Percentiles rank a stretch among this genome's conserved stretches.
Evolutionary conservation across 257 asterid genomes (phyloP).

Genomic region (Jacaranda mimosifolia): DNA sequence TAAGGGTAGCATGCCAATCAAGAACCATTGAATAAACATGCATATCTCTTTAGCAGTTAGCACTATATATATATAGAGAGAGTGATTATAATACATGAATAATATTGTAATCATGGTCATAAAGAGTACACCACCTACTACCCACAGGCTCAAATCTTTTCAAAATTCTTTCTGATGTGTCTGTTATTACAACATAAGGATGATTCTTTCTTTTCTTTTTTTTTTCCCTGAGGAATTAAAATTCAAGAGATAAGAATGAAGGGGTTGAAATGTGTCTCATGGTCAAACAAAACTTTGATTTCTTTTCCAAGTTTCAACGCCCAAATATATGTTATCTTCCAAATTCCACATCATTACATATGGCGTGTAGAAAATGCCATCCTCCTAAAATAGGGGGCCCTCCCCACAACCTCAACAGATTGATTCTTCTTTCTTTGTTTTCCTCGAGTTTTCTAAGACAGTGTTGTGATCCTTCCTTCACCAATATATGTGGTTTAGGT

Average conservation of each 20-base stretch:
- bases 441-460: conserved; percentile 29
- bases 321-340: not conserved
- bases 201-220: conserved; percentile 13
- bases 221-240: not conserved
- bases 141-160: not conserved
- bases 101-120: conserved; percentile 28
- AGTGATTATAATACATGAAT: conserved; percentile 27
- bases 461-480: not conserved
- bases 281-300: conserved; percentile 23
- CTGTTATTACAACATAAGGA: not conserved
- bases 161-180: conserved; percentile 25
- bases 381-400: not conserved
- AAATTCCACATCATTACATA: conserved; percentile 32
- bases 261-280: conserved; percentile 30
- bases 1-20: conserved; percentile 15
- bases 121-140: conserved; percentile 36
- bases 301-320: conserved; percentile 28
- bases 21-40: conserved; percentile 23
- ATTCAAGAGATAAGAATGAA: conserved; percentile 28
- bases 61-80: conserved; percentile 5
- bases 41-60: conserved; percentile 37
- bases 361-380: conserved; percentile 36
- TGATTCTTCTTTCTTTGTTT: too few relatives aligned
- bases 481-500: conserved; percentile 16
- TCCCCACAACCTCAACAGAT: too few relatives aligned